Conservation (phyloP, 2,329 filamentous ascomycete genomes). For the Colletotrichum cuscutae region DNA sequence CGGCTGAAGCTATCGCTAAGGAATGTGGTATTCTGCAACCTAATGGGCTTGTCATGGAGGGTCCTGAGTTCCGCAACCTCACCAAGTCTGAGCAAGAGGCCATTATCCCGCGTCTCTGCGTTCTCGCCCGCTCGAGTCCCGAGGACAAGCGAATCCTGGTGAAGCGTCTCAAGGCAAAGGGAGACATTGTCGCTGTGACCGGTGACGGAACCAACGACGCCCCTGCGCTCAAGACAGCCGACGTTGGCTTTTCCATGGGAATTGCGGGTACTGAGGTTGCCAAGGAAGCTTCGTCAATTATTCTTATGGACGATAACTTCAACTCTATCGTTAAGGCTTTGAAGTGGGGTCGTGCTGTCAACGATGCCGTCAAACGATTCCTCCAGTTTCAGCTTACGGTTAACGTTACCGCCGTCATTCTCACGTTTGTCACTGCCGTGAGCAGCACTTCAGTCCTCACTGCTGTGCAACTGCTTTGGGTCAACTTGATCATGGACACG, state of each 20-base stretch:
- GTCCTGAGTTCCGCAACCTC: conserved; percentile 80
- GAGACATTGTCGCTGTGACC: conserved; percentile 84
- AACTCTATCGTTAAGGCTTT: conserved; percentile 86
- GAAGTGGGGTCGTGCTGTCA: conserved; percentile 82
- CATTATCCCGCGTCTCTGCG: conserved; percentile 75
- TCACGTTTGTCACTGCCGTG: conserved; percentile 90
- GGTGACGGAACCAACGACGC: conserved; percentile 88
- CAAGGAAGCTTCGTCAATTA: conserved; percentile 86
- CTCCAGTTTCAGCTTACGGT: conserved; percentile 84
- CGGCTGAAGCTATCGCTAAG: conserved; percentile 80
- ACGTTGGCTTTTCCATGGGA: conserved; percentile 89
- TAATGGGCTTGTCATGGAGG: conserved; percentile 79
- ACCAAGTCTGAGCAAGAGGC: conserved; percentile 72
- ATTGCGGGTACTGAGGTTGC: conserved; percentile 86
- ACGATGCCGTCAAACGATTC: conserved; percentile 82
- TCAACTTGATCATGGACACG: conserved; percentile 98
- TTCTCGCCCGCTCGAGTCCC: conserved; percentile 79
- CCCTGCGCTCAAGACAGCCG: conserved; percentile 81
- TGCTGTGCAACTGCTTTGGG: conserved; percentile 93
- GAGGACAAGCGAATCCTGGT: conserved; percentile 82
- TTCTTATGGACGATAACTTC: conserved; percentile 90
- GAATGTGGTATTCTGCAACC: conserved; percentile 80
- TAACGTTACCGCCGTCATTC: conserved; percentile 88
- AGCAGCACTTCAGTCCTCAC: conserved; percentile 79
- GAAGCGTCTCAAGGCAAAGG: conserved; percentile 75